phyloP scores from a whole-genome alignment of 805 yeast species.

The Candida orba region DNA sequence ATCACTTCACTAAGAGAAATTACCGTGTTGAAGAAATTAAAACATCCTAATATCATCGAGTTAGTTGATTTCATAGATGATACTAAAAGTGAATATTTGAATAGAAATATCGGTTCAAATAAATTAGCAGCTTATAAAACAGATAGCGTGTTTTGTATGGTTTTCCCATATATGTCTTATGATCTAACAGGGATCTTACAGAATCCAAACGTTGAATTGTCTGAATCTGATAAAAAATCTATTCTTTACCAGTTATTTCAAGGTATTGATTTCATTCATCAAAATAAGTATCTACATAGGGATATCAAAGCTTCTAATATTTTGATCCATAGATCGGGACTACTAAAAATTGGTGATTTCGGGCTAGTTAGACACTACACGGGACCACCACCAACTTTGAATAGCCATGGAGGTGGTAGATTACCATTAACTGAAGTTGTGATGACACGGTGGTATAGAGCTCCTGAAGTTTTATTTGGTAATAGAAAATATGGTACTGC shows the following conservation, averaged over 20 bases:
- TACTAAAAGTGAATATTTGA: slow-evolving; percentile 13
- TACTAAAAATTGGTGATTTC: slow-evolving; percentile 88
- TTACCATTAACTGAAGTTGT: slow-evolving; percentile 57
- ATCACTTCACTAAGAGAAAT: slow-evolving; percentile 94
- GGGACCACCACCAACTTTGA: slow-evolving; percentile 50
- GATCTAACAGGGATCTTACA: slow-evolving; percentile 87
- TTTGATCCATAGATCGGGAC: slow-evolving; percentile 66
- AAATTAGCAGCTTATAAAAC: slow-evolving; percentile 1
- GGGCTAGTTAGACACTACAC: slow-evolving; percentile 79
- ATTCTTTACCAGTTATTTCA: slow-evolving; percentile 68
- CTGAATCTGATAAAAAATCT: slow-evolving; percentile 70
- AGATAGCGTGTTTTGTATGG: slow-evolving; percentile 60
- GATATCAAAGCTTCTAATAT: slow-evolving; percentile 97
- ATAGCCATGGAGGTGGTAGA: slow-evolving; percentile 38
- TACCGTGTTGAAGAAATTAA: slow-evolving; percentile 62
- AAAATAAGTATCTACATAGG: slow-evolving; percentile 56
- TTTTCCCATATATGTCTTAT: slow-evolving; percentile 85
- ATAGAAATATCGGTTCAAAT: slow-evolving; percentile 9
- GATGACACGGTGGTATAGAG: slow-evolving; percentile 96
- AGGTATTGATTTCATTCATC: slow-evolving; percentile 80
- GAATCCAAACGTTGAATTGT: slow-evolving; percentile 59
- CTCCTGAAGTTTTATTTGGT: slow-evolving; percentile 88
- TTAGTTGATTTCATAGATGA: slow-evolving; percentile 74
- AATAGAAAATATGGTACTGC: slow-evolving; percentile 86
- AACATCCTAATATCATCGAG: slow-evolving; percentile 67